Base-by-base conservation (phyloP, 2,329 filamentous ascomycete species). In the Paecilomyces fulvus region DNA sequence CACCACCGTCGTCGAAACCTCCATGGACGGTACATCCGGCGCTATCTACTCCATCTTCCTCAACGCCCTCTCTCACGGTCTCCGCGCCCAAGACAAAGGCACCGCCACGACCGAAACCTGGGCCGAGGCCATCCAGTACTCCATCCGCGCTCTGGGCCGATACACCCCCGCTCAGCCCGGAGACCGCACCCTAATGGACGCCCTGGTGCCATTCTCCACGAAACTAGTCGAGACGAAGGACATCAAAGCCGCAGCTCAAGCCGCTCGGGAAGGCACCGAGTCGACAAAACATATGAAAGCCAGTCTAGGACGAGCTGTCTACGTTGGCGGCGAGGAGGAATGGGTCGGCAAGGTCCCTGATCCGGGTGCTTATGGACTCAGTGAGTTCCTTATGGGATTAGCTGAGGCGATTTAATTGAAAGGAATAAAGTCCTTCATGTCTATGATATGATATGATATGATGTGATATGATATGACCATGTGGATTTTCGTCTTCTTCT, bases 231-330 rank as follows among this genome's bases (percentile, higher is more conserved):
- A 81, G 65, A 85, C 84, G 0, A 83, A 83, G 12, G 83, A 89
- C 67, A 70, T 94, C 20, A 80, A 83, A 61, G 79, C 84, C 68
- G 92, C 94, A 7, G 90, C 90, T 0, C 78, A 84, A 64, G 90
- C 89, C 1, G 87, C 91, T 0, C 82, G 83, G 60, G 79, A 84
- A 51, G 94, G 88, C 0, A 88, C 92, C 3, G 87, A 92, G 61
- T 83, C 83, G 30, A 97, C 94, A 20, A 95, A 92, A 77, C 88
- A 87, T 23, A 96, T 99, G 92, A 84, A 88, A 71, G 90, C 94
- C 48, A 94, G 87, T 64, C 77, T 99, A 46, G 94, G 94, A 7
- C 78, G 90, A 57, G 84, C 87, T 1, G 90, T 94, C 10, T 95
- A 95, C 70, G 84, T 95, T 53, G 90, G 88, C 59, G 88, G 87